A percentile compares a stretch with the other conserved stretches of the same genome.
Evolutionary conservation across 768 basidiomycete species (phyloP).

Genomic region (Tulasnella sp.): DNA sequence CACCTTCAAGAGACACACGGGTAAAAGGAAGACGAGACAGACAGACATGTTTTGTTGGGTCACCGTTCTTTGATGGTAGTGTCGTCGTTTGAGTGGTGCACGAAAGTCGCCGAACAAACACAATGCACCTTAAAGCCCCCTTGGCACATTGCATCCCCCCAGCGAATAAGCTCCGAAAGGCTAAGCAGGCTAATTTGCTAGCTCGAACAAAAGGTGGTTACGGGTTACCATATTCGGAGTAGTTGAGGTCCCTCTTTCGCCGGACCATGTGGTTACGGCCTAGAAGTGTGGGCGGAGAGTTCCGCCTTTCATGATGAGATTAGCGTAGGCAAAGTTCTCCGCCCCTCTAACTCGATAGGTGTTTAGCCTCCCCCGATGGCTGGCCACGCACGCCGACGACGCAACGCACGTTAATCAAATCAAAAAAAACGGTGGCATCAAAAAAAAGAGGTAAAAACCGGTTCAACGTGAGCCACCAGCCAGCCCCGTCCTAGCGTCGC

Average conservation of each 20-base stretch:
- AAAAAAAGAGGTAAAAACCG: neutral
- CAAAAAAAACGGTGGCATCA: neutral
- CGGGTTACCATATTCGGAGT: neutral
- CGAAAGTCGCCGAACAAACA: neutral
- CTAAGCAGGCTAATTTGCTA: neutral
- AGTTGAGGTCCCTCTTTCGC: neutral
- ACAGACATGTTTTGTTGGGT: no score
- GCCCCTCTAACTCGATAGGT: neutral
- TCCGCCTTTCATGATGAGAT: neutral
- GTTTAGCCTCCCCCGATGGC: neutral
- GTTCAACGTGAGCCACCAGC: neutral
- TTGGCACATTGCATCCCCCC: no score
- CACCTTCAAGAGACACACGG: neutral
- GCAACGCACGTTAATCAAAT: neutral
- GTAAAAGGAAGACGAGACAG: neutral
- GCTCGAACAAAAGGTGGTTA: neutral
- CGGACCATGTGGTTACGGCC: neutral
- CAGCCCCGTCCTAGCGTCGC: neutral
- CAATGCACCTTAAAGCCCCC: neutral
- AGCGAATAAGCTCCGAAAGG: conserved; percentile 1
- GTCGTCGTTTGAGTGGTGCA: neutral
- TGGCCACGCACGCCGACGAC: no score
- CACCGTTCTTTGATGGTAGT: neutral
- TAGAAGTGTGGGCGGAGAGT: neutral
- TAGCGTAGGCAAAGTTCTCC: neutral